Percentiles rank a stretch among this genome's conserved stretches.
Conservation (phyloP, 768 basidiomycete genomes). For the Grammothele lineata region DNA sequence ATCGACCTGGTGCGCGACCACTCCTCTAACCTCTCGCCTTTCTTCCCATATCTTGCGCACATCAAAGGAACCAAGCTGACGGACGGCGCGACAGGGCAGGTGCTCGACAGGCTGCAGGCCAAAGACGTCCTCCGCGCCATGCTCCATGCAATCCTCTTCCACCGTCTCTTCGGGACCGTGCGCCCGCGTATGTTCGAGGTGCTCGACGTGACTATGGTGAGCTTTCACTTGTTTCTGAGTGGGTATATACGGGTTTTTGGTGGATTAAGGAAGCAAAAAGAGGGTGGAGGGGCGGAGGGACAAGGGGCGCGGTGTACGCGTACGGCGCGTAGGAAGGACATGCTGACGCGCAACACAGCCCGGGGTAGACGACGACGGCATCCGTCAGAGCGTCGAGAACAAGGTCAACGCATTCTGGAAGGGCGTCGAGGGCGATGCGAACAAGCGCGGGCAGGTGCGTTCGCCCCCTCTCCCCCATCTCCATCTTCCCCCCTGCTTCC, state of each 20-base stretch:
- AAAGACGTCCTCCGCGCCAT: constrained; percentile 74
- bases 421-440: constrained; percentile 57
- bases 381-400: constrained; percentile 66
- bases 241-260: neutral
- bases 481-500: neutral
- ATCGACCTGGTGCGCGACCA: constrained; percentile 40
- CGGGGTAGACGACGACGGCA: constrained; percentile 69
- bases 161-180: constrained; percentile 76
- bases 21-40: neutral
- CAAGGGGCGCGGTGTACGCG: too few species aligned
- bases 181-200: constrained; percentile 76
- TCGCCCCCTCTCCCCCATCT: neutral
- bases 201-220: constrained; percentile 79
- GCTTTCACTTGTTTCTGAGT: constrained; percentile 19
- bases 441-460: constrained; percentile 67
- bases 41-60: neutral
- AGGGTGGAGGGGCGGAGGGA: neutral
- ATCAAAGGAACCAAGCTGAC: constrained; percentile 4
- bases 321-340: neutral
- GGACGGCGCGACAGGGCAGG: constrained; percentile 37
- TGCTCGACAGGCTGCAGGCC: constrained; percentile 65
- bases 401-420: constrained; percentile 81
- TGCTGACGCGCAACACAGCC: constrained; percentile 37
- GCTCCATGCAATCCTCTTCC: constrained; percentile 81
- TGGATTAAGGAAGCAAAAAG: too few species aligned